Conservation (phyloP, 306 rosid species). For the Trifolium fragiferum region DNA sequence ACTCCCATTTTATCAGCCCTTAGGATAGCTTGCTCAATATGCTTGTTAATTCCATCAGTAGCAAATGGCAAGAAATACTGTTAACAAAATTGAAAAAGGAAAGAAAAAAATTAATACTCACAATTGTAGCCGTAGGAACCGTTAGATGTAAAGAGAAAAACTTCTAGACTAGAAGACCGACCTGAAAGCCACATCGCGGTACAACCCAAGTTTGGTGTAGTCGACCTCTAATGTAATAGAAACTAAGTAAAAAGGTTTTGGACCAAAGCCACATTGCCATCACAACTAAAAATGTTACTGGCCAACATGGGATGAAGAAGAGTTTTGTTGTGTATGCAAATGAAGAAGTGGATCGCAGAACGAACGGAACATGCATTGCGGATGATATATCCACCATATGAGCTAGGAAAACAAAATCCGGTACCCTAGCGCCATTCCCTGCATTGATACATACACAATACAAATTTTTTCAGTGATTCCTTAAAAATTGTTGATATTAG, state of each 20-base stretch:
- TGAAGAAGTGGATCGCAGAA: conserved; percentile 60
- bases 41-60: conserved; percentile 80
- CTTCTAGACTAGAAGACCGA: conserved; percentile 29
- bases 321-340: conserved; percentile 58
- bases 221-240: conserved; percentile 67
- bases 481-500: background rate
- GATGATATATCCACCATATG: conserved; percentile 85
- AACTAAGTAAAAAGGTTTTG: conserved; percentile 64
- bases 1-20: conserved; percentile 90
- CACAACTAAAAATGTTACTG: conserved; percentile 39
- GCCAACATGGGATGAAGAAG: conserved; percentile 53
- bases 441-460: conserved; percentile 35
- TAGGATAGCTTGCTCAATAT: conserved; percentile 81
- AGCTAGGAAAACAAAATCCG: conserved; percentile 89
- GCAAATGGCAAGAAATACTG: conserved; percentile 98
- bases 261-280: conserved; percentile 84
- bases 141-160: background rate
- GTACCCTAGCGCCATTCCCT: conserved; percentile 60
- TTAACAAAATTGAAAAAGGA: background rate
- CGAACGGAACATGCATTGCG: conserved; percentile 62
- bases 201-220: conserved; percentile 94
- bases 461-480: background rate
- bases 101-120: background rate
- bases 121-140: background rate
- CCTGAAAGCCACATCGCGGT: conserved; percentile 93